phyloP scores from a whole-genome alignment of 2,329 filamentous ascomycete genomes.

The Talaromyces piceae region DNA sequence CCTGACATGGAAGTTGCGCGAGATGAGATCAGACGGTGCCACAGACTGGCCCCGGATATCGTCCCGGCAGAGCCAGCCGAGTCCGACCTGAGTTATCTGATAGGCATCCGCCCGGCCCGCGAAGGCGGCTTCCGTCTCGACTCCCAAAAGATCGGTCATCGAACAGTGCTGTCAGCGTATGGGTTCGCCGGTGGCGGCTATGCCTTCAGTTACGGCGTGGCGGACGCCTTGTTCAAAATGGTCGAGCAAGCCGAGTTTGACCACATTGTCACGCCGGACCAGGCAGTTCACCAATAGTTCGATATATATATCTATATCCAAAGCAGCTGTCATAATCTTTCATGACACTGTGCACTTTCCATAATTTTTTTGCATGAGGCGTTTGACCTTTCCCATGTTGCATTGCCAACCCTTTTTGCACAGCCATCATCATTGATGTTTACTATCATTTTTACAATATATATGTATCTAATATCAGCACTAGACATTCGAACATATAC shows the following conservation, averaged over 20 bases:
- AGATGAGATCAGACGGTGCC: conserved; percentile 33
- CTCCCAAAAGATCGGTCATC: conserved; percentile 19
- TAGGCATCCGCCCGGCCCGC: conserved; percentile 30
- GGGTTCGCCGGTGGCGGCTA: conserved; percentile 33
- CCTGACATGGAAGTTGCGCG: conserved; percentile 29
- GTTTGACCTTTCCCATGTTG: neutral
- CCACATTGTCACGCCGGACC: conserved; percentile 18
- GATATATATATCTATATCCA: neutral
- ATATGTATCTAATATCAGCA: no score
- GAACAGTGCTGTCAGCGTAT: conserved; percentile 28
- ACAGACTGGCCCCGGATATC: conserved; percentile 29
- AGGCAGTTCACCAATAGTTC: neutral
- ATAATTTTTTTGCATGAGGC: neutral
- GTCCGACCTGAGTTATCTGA: conserved; percentile 24
- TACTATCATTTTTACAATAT: no score
- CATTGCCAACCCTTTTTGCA: neutral
- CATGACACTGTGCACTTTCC: neutral
- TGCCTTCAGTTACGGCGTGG: conserved; percentile 31
- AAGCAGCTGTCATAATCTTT: neutral
- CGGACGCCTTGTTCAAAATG: conserved; percentile 28
- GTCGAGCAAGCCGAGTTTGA: conserved; percentile 26
- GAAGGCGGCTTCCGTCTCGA: conserved; percentile 30
- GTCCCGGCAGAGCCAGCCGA: conserved; percentile 25
- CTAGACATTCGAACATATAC: no score
- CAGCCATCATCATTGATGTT: neutral